Conservation (phyloP, 345 rosid species). For the Eucalyptus cladocalyx region DNA sequence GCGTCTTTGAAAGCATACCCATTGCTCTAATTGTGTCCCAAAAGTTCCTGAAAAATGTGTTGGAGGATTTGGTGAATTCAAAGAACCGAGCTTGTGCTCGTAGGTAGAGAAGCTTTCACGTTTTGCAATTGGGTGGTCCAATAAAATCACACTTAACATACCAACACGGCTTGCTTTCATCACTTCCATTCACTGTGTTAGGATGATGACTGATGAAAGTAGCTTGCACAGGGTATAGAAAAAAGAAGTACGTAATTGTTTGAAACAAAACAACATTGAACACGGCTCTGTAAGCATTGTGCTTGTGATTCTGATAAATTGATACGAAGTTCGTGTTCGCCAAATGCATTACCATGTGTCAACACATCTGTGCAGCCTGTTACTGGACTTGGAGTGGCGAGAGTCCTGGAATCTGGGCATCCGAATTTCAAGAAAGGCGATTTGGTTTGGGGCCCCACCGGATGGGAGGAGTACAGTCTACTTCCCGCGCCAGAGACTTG, state of each 20-base stretch:
- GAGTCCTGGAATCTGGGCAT: not conserved
- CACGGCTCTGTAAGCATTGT: not conserved
- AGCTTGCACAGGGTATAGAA: not conserved
- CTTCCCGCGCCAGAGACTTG: not conserved
- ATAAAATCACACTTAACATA: not conserved
- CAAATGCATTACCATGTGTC: not conserved
- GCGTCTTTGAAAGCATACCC: not conserved
- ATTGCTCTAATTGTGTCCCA: not conserved
- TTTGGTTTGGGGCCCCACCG: not conserved
- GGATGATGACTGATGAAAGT: not conserved
- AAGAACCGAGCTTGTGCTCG: not conserved
- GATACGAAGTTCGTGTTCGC: not conserved
- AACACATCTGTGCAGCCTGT: conserved; percentile 19
- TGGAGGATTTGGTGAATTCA: not conserved
- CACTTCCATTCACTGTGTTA: not conserved
- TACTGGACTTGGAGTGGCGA: not conserved
- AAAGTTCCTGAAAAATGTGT: not conserved
- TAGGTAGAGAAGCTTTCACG: not conserved
- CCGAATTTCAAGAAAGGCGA: not conserved
- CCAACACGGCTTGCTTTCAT: not conserved
- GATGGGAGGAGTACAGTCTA: not conserved
- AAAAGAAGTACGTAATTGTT: not conserved
- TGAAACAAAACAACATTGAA: not conserved
- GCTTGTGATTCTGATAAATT: not conserved
- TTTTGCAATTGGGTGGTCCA: not conserved